Conservation (phyloP, 805 yeast genomes). For the Saturnispora quitensis region DNA sequence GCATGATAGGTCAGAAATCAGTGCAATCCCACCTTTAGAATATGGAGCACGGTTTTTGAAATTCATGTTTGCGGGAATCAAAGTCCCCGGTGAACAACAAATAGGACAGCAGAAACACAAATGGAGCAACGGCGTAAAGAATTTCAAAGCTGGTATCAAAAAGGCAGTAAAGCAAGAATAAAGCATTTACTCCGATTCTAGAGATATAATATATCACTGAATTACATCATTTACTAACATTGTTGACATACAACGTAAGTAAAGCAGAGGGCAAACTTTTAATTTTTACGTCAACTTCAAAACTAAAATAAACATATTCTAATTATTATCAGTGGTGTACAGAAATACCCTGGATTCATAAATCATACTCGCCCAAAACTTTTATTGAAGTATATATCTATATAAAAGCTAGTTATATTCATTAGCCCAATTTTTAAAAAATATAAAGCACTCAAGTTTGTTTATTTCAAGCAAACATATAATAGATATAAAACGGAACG, state of each 20-base stretch:
- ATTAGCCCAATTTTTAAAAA: background rate
- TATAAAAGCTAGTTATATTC: background rate
- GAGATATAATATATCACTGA: conserved; percentile 1
- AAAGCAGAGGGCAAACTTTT: background rate
- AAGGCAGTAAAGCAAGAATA: background rate
- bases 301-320: background rate
- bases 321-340: background rate
- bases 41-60: conserved; percentile 80
- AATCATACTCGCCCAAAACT: background rate
- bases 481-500: background rate
- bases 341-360: background rate
- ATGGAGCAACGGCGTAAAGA: background rate
- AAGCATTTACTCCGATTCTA: background rate
- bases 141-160: background rate
- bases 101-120: background rate
- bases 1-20: conserved; percentile 58
- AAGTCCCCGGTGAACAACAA: conserved; percentile 7
- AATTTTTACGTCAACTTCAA: background rate
- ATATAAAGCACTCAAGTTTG: background rate
- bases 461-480: background rate
- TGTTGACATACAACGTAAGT: background rate
- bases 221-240: background rate
- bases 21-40: conserved; percentile 85
- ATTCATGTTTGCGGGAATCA: conserved; percentile 38
- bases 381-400: background rate